These are phyloP conservation scores for Penicillium sp. DNA, from an alignment of 2,329 filamentous ascomycete species.

Conservation along the genomic window DNA sequence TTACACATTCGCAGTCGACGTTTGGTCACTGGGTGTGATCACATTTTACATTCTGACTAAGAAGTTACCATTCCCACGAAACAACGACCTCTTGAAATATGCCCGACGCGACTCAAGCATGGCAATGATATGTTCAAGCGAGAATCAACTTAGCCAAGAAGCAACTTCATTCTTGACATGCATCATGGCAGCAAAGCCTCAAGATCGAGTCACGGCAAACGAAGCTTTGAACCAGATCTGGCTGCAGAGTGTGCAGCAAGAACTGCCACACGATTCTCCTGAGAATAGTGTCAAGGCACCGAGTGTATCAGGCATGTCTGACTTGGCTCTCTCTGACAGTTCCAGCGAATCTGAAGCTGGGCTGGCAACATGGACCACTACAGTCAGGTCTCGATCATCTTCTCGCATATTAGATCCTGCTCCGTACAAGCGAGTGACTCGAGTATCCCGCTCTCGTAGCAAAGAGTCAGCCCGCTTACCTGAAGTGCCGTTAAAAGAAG, in stretches of 20 bases:
- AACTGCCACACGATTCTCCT: not conserved
- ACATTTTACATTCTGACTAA: not conserved
- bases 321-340: not conserved
- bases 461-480: not conserved
- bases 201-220: not conserved
- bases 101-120: not conserved
- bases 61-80: not conserved
- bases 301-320: not conserved
- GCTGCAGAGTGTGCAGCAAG: not conserved
- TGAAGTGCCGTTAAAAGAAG: not conserved
- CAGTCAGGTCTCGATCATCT: not conserved
- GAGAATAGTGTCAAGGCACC: not conserved
- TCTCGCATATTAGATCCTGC: not conserved
- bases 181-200: not conserved
- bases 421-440: not conserved
- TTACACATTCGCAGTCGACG: not conserved
- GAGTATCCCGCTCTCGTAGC: not conserved
- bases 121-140: not conserved
- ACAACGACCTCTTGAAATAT: not conserved
- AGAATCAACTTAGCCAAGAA: not conserved
- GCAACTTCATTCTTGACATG: not conserved
- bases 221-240: not conserved
- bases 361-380: not conserved
- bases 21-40: conserved; percentile 3
- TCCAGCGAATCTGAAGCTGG: not conserved